Evolutionary conservation across 495 filamentous ascomycete genomes (phyloP).

Genomic region (Aspergillus nanangensis): DNA sequence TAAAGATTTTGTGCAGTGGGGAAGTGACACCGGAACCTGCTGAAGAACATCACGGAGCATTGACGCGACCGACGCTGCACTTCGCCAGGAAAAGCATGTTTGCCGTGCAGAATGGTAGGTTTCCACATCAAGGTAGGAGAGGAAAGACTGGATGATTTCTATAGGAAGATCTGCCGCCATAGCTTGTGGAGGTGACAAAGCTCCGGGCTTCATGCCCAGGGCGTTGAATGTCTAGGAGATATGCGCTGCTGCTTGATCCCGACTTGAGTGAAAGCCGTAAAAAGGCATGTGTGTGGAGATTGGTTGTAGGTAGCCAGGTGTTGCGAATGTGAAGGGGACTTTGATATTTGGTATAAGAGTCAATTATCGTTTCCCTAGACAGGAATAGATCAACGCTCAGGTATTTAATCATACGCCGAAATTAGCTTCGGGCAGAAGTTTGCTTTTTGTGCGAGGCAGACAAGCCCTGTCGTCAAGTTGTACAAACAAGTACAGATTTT

Average conservation of each 20-base stretch:
- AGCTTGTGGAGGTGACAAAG: not conserved
- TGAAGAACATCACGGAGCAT: constrained; percentile 11
- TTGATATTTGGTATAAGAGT: too few species aligned
- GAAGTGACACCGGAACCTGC: constrained; percentile 10
- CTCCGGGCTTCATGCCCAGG: too few species aligned
- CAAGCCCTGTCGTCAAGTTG: too few species aligned
- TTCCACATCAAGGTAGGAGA: constrained; percentile 12
- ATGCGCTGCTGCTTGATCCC: too few species aligned
- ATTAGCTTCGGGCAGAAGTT: not conserved
- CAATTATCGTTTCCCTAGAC: too few species aligned
- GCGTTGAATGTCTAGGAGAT: too few species aligned
- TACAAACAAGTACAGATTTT: not conserved
- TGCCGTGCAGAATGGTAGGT: constrained; percentile 12
- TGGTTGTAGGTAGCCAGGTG: too few species aligned
- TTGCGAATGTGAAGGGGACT: too few species aligned
- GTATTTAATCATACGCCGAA: not conserved
- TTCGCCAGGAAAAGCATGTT: constrained; percentile 11
- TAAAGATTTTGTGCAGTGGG: constrained; percentile 3
- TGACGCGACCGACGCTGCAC: constrained; percentile 13
- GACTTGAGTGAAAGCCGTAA: too few species aligned
- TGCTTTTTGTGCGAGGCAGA: not conserved
- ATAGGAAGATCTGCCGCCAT: constrained; percentile 11
- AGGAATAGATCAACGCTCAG: not conserved
- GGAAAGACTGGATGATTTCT: constrained; percentile 17
- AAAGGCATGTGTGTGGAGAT: too few species aligned